These are phyloP conservation scores for Biscogniauxia mediterranea DNA, from an alignment of 2,329 filamentous ascomycete species.

Conservation along the genomic window DNA sequence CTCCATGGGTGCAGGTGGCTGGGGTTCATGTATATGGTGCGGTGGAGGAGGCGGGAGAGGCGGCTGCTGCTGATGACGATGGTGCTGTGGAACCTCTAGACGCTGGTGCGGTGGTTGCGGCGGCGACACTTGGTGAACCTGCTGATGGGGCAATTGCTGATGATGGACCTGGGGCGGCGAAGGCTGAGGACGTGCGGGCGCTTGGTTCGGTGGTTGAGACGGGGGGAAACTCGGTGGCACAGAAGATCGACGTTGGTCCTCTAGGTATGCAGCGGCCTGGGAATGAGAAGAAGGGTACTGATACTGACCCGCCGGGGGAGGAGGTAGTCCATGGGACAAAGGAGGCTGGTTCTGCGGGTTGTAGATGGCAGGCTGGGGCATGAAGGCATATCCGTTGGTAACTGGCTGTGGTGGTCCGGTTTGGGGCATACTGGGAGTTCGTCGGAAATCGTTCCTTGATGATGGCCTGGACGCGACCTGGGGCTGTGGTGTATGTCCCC, in stretches of 20 bases:
- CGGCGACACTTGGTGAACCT: slow-evolving; percentile 51
- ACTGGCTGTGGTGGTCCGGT: slow-evolving; percentile 54
- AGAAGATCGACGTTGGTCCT: slow-evolving; percentile 73
- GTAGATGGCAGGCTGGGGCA: slow-evolving; percentile 84
- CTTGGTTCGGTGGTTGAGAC: slow-evolving; percentile 51
- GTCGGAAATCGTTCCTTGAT: slow-evolving; percentile 76
- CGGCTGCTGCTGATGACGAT: slow-evolving; percentile 50
- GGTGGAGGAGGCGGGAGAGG: slow-evolving; percentile 33
- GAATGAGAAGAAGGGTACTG: slow-evolving; percentile 40
- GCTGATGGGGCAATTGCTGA: slow-evolving; percentile 49
- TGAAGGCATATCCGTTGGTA: slow-evolving; percentile 75
- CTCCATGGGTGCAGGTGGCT: slow-evolving; percentile 50
- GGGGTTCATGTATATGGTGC: slow-evolving; percentile 41
- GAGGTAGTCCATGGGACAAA: slow-evolving; percentile 41
- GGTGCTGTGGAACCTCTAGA: slow-evolving; percentile 37
- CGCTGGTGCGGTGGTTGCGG: slow-evolving; percentile 51
- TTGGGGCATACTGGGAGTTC: slow-evolving; percentile 72
- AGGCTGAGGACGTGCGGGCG: slow-evolving; percentile 51
- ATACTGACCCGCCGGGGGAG: slow-evolving; percentile 31
- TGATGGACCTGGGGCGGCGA: slow-evolving; percentile 59
- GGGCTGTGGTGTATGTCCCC: slow-evolving; percentile 81
- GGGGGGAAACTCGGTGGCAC: slow-evolving; percentile 65
- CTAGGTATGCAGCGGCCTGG: slow-evolving; percentile 67
- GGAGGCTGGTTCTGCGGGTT: slow-evolving; percentile 57
- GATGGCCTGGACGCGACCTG: slow-evolving; percentile 71